Conservation (phyloP, 495 filamentous ascomycete genomes). For the Penicillium daleae region DNA sequence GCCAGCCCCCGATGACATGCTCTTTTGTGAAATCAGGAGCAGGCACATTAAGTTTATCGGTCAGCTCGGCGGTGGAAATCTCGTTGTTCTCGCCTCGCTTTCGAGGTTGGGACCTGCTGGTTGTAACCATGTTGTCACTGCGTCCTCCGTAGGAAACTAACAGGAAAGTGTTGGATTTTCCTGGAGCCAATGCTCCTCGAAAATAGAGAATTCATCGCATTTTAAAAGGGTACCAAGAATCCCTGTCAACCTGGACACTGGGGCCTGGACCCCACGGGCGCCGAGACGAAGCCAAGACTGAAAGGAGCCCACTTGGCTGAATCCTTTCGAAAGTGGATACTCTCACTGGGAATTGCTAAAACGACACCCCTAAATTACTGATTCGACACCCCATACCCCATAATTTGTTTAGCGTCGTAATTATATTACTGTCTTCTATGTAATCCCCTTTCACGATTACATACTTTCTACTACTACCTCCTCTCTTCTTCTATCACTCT, state of each 20-base stretch:
- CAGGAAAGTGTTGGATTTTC: not conserved
- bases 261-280: not conserved
- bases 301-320: not conserved
- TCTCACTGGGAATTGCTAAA: no score
- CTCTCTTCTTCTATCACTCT: no score
- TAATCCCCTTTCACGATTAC: no score
- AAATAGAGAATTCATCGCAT: no score
- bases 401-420: no score
- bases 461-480: no score
- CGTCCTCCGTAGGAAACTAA: not conserved
- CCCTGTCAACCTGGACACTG: not conserved
- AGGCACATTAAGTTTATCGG: not conserved
- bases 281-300: slow-evolving; percentile 1
- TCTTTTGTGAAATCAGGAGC: slow-evolving; percentile 16
- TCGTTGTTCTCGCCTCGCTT: slow-evolving; percentile 6
- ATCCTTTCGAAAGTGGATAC: not conserved
- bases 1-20: slow-evolving; percentile 28
- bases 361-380: no score
- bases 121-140: slow-evolving; percentile 8
- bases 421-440: no score
- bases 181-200: not conserved
- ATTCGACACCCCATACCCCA: no score
- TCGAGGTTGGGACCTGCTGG: slow-evolving; percentile 9
- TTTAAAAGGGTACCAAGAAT: not conserved
- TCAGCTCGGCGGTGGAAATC: not conserved